Conservation (phyloP, 441 rosid species). For the Gossypium armourianum region DNA sequence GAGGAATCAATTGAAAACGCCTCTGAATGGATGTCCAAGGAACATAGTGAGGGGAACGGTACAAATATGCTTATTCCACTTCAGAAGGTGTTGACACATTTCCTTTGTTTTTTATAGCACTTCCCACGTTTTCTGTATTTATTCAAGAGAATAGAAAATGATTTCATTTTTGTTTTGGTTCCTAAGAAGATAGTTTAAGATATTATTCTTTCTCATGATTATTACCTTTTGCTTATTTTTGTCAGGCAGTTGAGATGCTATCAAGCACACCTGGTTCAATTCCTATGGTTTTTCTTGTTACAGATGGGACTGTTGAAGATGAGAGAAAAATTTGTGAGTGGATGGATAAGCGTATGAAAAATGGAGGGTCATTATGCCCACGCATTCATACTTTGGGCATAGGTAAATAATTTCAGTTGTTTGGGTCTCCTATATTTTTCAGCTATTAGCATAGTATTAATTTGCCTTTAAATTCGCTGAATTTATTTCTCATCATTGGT, state of each 20-base stretch:
- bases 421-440: neutral
- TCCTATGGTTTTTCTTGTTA: constrained; percentile 59
- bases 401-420: constrained; percentile 37
- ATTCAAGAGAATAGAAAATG: neutral
- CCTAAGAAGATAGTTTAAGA: neutral
- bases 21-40: constrained; percentile 53
- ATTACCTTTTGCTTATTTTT: constrained; percentile 13
- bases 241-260: constrained; percentile 76
- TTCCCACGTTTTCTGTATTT: neutral
- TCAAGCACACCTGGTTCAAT: constrained; percentile 40
- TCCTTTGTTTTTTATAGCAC: neutral
- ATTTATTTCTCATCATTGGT: neutral
- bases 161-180: neutral
- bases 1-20: constrained; percentile 53
- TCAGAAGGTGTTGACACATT: constrained; percentile 40
- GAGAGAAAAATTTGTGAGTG: constrained; percentile 64
- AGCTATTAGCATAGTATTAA: neutral
- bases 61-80: constrained; percentile 69
- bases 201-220: neutral
- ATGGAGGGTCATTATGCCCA: constrained; percentile 46
- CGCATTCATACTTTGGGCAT: constrained; percentile 81
- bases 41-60: constrained; percentile 59
- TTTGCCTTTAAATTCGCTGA: neutral
- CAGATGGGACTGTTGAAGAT: constrained; percentile 76
- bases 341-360: constrained; percentile 42